phyloP scores from a whole-genome alignment of 2,329 filamentous ascomycete species.

The Colletotrichum cordylinicola region DNA sequence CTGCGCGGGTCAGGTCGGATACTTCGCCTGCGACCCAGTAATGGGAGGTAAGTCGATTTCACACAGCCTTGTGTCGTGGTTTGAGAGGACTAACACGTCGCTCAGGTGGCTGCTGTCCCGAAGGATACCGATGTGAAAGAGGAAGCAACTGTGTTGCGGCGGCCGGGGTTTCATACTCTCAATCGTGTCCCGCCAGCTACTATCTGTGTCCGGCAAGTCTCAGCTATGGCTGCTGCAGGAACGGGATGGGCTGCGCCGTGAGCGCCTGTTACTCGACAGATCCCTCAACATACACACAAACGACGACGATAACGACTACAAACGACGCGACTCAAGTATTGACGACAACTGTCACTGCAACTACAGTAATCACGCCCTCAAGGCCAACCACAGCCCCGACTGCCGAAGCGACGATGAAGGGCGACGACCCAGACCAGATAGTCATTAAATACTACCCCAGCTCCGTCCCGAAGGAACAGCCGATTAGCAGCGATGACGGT shows the following conservation, averaged over 20 bases:
- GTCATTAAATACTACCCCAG: constrained; percentile 51
- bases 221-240: constrained; percentile 59
- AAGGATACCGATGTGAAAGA: constrained; percentile 48
- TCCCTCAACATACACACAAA: constrained; percentile 49
- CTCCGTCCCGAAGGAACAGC: constrained; percentile 45
- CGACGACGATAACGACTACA: constrained; percentile 51
- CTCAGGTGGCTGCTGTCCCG: constrained; percentile 50
- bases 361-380: constrained; percentile 43
- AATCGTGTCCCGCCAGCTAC: constrained; percentile 49
- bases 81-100: background rate
- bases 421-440: constrained; percentile 29
- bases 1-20: constrained; percentile 40
- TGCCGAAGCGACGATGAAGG: constrained; percentile 28
- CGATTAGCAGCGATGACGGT: constrained; percentile 29
- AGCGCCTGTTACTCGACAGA: constrained; percentile 53
- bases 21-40: constrained; percentile 45
- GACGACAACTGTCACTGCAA: constrained; percentile 44
- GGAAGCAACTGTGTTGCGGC: constrained; percentile 48
- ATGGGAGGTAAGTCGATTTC: constrained; percentile 36
- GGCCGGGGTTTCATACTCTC: constrained; percentile 42
- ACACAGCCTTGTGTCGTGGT: background rate
- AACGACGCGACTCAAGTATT: constrained; percentile 40
- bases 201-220: constrained; percentile 56
- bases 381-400: constrained; percentile 31
- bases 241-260: constrained; percentile 53